Evolutionary conservation across 164 flowering plant genomes (phyloP).

Genomic region (Magnolia officinalis): DNA sequence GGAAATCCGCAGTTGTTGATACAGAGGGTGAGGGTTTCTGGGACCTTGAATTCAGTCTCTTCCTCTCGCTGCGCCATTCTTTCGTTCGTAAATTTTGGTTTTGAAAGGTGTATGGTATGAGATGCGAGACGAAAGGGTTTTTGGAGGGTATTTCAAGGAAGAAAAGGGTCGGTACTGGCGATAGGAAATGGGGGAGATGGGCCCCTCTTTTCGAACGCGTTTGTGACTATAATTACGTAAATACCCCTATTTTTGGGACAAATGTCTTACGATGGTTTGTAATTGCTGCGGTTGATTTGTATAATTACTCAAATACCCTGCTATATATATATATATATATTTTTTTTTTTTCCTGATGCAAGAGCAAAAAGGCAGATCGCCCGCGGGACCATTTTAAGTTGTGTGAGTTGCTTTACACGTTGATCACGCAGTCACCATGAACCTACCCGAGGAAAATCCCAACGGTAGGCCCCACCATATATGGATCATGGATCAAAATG

Average conservation of each 20-base stretch:
- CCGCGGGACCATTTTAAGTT: too few relatives aligned
- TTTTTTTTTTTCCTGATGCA: background rate
- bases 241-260: background rate
- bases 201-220: conserved; percentile 13
- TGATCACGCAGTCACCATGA: too few relatives aligned
- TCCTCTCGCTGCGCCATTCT: conserved; percentile 31
- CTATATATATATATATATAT: too few relatives aligned
- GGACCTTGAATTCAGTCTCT: conserved; percentile 33
- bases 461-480: too few relatives aligned
- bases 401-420: too few relatives aligned
- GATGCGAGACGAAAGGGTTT: background rate
- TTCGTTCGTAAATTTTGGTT: background rate
- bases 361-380: too few relatives aligned
- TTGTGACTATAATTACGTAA: background rate
- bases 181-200: conserved; percentile 3
- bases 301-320: background rate
- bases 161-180: conserved; percentile 8
- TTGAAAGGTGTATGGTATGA: background rate
- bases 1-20: conserved; percentile 28
- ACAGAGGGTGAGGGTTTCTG: conserved; percentile 26
- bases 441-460: too few relatives aligned
- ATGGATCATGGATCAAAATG: too few relatives aligned
- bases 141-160: conserved; percentile 1
- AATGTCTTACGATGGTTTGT: background rate
- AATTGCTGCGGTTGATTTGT: background rate